Conservation (phyloP, 306 rosid genomes). For the Cucumis sativus region DNA sequence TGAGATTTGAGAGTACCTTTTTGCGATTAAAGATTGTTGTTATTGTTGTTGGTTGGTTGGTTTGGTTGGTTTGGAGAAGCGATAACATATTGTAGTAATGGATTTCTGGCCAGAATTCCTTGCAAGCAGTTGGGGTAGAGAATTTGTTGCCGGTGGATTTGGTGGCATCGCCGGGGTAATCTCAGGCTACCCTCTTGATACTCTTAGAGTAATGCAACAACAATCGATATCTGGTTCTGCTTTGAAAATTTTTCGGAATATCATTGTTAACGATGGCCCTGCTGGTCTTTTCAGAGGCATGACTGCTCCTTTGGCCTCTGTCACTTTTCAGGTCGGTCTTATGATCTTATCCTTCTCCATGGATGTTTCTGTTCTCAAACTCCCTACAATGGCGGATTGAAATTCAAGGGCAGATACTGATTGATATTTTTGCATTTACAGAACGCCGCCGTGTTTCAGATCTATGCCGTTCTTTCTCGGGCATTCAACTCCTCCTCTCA, state of each 20-base stretch:
- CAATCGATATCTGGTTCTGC: conserved; percentile 43
- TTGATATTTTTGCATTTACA: conserved; percentile 15
- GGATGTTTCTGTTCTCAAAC: neutral
- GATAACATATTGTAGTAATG: conserved; percentile 15
- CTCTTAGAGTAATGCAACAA: conserved; percentile 55
- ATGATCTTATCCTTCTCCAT: neutral
- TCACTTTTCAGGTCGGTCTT: conserved; percentile 68
- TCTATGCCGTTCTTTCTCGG: conserved; percentile 54
- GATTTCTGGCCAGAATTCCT: conserved; percentile 80
- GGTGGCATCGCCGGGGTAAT: conserved; percentile 82
- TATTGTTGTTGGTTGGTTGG: neutral
- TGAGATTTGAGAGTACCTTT: neutral
- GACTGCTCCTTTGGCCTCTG: conserved; percentile 72
- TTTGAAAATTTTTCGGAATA: conserved; percentile 32
- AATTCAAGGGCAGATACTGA: neutral
- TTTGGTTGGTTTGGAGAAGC: neutral
- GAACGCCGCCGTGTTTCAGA: conserved; percentile 84
- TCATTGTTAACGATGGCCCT: conserved; percentile 46
- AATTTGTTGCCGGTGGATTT: conserved; percentile 82
- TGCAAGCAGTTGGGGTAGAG: conserved; percentile 68
- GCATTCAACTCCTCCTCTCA: conserved; percentile 31
- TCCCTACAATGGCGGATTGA: neutral
- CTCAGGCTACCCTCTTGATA: conserved; percentile 80
- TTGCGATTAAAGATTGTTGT: neutral
- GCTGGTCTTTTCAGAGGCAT: conserved; percentile 74